phyloP scores from a whole-genome alignment of 2,329 filamentous ascomycete species.

The Aureobasidium sp. region DNA sequence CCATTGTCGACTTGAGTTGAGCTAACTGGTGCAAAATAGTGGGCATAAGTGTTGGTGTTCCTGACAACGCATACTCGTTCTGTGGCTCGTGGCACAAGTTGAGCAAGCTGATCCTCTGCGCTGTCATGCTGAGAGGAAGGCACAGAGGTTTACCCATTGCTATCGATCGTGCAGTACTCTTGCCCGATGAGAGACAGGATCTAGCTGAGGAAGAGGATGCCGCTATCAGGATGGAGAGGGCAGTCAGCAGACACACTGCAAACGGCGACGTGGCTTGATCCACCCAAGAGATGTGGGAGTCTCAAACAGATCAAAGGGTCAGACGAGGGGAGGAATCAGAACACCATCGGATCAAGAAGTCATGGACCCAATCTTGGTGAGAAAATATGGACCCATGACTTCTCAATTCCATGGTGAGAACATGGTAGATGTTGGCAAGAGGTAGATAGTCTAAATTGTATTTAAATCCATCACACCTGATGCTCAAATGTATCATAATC shows the following conservation, averaged over 20 bases:
- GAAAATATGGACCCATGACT: too few relatives aligned
- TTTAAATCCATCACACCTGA: neutral
- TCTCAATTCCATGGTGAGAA: neutral
- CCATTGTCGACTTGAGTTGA: neutral
- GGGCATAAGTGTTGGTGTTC: conserved; percentile 41
- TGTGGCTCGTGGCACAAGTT: conserved; percentile 42
- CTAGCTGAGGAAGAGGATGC: conserved; percentile 34
- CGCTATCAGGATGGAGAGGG: conserved; percentile 21
- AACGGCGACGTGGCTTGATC: neutral
- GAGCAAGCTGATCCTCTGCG: conserved; percentile 49
- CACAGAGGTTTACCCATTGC: conserved; percentile 50
- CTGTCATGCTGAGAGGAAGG: conserved; percentile 50
- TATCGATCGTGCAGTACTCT: conserved; percentile 42
- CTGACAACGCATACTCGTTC: conserved; percentile 40
- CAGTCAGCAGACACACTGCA: conserved; percentile 11
- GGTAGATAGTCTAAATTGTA: neutral
- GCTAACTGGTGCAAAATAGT: conserved; percentile 24
- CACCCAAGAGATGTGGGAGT: neutral
- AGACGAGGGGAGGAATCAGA: neutral
- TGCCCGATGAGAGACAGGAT: conserved; percentile 30
- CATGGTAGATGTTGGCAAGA: neutral
- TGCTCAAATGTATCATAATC: neutral
- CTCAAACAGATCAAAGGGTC: too few relatives aligned
- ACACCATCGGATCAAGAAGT: neutral
- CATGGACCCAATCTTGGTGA: too few relatives aligned